These are phyloP conservation scores for Sporisorium reilianum DNA, from an alignment of 1,284 basidiomycete genomes.

Conservation along the genomic window DNA sequence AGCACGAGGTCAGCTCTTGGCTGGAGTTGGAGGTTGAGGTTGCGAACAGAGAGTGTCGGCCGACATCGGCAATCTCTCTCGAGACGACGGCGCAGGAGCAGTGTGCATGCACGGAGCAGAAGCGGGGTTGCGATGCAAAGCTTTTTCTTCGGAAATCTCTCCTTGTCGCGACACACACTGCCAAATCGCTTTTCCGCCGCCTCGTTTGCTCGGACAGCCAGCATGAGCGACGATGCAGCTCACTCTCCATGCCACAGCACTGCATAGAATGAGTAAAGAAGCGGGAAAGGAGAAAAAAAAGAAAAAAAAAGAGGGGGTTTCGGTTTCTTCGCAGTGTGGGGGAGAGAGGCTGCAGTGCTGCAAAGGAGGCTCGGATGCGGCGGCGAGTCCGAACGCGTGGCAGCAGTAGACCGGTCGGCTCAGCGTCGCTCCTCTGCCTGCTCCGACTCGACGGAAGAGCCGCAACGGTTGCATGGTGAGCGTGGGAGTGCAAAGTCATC, in stretches of 20 bases:
- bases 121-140: constrained; percentile 2
- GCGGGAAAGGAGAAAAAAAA: too few species aligned
- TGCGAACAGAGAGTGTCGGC: neutral
- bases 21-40: neutral
- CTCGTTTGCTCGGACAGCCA: neutral
- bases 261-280: too few species aligned
- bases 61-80: constrained; percentile 5
- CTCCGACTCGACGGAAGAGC: neutral
- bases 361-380: constrained; percentile 3
- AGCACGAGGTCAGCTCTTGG: neutral
- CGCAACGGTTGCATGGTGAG: neutral
- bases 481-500: neutral
- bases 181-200: neutral
- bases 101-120: constrained; percentile 2
- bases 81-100: neutral
- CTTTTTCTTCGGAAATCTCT: constrained; percentile 6
- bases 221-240: too few species aligned
- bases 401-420: neutral
- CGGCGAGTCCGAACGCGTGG: neutral
- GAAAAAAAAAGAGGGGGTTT: neutral
- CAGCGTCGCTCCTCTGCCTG: too few species aligned
- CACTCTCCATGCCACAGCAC: too few species aligned
- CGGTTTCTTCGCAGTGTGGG: constrained; percentile 1
- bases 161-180: neutral
- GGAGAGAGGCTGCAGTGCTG: neutral